Evolutionary conservation across 768 basidiomycete species (phyloP), one percentile per base, ranked within the genome.

Genomic region (Galerina marginata): DNA sequence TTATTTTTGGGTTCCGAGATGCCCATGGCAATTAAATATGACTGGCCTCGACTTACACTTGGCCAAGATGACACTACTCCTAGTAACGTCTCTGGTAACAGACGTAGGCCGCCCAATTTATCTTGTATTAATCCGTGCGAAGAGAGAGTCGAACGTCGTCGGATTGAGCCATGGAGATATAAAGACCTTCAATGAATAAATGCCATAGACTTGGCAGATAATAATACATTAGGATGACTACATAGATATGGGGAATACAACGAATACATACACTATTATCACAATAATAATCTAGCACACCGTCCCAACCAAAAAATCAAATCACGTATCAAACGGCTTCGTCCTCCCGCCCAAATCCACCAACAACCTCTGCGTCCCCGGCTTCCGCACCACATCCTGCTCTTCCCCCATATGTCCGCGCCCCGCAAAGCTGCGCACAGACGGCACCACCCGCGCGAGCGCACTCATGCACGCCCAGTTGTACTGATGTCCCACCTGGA

Each of bases 381-480:
- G 50, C 33, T 47, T 63, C 26, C 14, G 16, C n/a, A 53, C 20
- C 9, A 38, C 37, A 10, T 25, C 43, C 39, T 56, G 39, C 23
- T 48, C 48, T 39, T 54, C 55, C 12, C 48, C 29, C 62, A 66
- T 67, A 47, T 64, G 60, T 15, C 65, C 69, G 15, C 53, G 60
- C 3, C 65, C 65, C 16, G 65, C 63, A 55, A 68, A 67, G 52
- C 67, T 68, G 29, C 67, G 60, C 16, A 70, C 59, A 16, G 65
- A 64, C 16, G 69, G 69, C 9, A 68, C 67, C 26, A 65, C 64
- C 23, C 57, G 37, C 33, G 69, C 69, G 44, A 73, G 62, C 20
- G 65, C 67, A 38, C 59, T 62, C 69, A 72, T 71, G 49, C 65
- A 64, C 9, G 56, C 59, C 59, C 54, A 65, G n/a, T 61, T 61